These are phyloP conservation scores for Craspedostauros australis DNA, from an alignment of 108 stramenopile genomes.

Conservation along the genomic window DNA sequence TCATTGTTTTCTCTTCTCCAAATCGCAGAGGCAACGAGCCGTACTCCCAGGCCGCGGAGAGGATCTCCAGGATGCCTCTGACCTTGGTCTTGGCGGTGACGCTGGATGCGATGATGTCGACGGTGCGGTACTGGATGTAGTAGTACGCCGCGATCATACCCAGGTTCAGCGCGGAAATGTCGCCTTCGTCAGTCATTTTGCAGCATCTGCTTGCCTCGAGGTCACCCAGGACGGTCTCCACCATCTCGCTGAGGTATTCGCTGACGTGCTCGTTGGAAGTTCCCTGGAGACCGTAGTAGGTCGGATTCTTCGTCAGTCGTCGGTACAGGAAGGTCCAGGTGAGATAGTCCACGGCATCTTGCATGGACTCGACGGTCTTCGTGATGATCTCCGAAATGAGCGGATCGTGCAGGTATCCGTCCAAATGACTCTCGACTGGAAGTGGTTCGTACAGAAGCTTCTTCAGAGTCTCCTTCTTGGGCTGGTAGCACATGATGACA, in stretches of 20 bases:
- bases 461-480: conserved; percentile 92
- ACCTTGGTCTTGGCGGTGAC: conserved; percentile 94
- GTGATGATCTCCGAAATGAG: conserved; percentile 96
- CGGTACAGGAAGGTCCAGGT: conserved; percentile 99
- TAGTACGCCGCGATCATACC: conserved; percentile 99
- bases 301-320: conserved; percentile 97
- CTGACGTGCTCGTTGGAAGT: conserved; percentile 88
- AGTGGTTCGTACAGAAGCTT: conserved; percentile 94
- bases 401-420: conserved; percentile 95
- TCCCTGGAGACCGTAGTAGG: conserved; percentile 94
- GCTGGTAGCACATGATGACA: conserved; percentile 89
- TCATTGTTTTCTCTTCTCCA: conserved; percentile 88
- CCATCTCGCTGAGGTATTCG: conserved; percentile 98
- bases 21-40: conserved; percentile 80
- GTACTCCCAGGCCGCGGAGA: conserved; percentile 92
- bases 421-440: conserved; percentile 96
- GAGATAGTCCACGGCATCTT: conserved; percentile 97
- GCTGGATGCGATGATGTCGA: conserved; percentile 94
- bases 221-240: conserved; percentile 92
- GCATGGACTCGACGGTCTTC: conserved; percentile 91
- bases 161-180: conserved; percentile 91
- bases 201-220: conserved; percentile 91
- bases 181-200: conserved; percentile 88
- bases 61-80: conserved; percentile 90
- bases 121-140: conserved; percentile 92